Evolutionary conservation across 345 rosid genomes (phyloP), one percentile per base, ranked within the genome.

Genomic region (Eucalyptus victrix): DNA sequence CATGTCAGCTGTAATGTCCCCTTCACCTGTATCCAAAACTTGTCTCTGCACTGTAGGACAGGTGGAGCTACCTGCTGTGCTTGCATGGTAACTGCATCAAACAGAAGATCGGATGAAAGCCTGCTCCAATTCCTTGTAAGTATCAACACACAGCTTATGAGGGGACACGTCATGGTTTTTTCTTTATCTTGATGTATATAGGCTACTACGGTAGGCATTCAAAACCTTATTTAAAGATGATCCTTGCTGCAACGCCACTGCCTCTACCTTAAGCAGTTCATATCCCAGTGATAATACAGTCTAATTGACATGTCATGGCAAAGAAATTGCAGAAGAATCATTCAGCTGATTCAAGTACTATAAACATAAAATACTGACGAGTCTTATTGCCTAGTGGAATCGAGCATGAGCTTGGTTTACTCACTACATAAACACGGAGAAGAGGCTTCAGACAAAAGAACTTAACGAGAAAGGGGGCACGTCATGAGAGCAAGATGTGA

Each of bases 21-120:
- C 90, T 40, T 92, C 95, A 50, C 89, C 91, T 95, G 95, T 86
- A 95, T 89, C 62, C 90, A 86, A 88, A 95, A 95, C 92, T 95
- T 94, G 92, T 95, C 96, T 91, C 93, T 94, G 92, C 96, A 92
- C 62, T 89, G 89, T 87, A 95, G 88, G 89, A 92, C 23, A 53
- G 24, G 24, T 53, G 56, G 56, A 87, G 92, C 92, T 42, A 45
- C 89, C 86, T n/a, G 90, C 90, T 91, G 90, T 90, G 93, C 93
- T 91, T 92, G 95, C 96, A 94, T 94, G 5, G 89, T 91, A 86
- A 95, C 95, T 95, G 88, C 90, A 88, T 50, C 86, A 40, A 45
- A 86, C 42, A 60, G 85, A 80, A 89, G 26, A 50, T 45, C 60
- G 56, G 42, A 49, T 17, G 37, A 76, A 86, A 10, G n/a, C 47